A percentile compares a stretch with the other conserved stretches of the same genome.
phyloP scores from a whole-genome alignment of 108 stramenopile species.

The Nitzschia sp. region DNA sequence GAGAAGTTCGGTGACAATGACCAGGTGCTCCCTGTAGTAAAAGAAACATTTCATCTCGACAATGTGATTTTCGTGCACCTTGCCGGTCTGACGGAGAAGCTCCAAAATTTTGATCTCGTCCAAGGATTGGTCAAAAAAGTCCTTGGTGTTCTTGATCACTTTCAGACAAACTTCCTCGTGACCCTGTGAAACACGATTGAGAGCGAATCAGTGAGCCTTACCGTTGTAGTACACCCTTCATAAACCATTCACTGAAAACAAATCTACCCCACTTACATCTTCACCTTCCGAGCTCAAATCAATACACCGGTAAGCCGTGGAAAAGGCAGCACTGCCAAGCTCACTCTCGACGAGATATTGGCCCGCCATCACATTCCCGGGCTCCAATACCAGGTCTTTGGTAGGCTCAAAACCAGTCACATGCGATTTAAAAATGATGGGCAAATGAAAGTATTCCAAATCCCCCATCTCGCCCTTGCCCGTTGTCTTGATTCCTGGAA shows the following conservation, averaged over 20 bases:
- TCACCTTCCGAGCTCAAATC: conserved; percentile 79
- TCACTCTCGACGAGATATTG: conserved; percentile 89
- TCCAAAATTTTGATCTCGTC: conserved; percentile 98
- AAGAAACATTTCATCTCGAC: conserved; percentile 93
- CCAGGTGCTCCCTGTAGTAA: conserved; percentile 96
- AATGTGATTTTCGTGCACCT: conserved; percentile 79
- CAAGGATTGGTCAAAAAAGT: conserved; percentile 97
- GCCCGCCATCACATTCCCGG: conserved; percentile 86
- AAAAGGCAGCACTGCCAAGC: conserved; percentile 95
- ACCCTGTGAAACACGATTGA: conserved; percentile 35
- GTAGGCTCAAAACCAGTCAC: conserved; percentile 90
- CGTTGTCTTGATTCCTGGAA: conserved; percentile 69
- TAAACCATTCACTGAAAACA: not conserved
- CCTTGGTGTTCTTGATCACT: conserved; percentile 99
- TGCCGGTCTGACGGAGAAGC: conserved; percentile 80
- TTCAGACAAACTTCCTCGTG: conserved; percentile 93
- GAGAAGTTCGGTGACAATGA: conserved; percentile 96
- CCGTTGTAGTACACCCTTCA: no score
- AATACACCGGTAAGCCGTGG: conserved; percentile 89
- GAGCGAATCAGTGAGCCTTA: no score
- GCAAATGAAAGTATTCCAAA: conserved; percentile 79
- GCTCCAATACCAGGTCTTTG: conserved; percentile 78
- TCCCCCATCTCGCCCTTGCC: conserved; percentile 77
- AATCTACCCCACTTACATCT: conserved; percentile 44
- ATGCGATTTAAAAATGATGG: conserved; percentile 83